Conservation (phyloP, 306 rosid species). For the Sindora glabra region DNA sequence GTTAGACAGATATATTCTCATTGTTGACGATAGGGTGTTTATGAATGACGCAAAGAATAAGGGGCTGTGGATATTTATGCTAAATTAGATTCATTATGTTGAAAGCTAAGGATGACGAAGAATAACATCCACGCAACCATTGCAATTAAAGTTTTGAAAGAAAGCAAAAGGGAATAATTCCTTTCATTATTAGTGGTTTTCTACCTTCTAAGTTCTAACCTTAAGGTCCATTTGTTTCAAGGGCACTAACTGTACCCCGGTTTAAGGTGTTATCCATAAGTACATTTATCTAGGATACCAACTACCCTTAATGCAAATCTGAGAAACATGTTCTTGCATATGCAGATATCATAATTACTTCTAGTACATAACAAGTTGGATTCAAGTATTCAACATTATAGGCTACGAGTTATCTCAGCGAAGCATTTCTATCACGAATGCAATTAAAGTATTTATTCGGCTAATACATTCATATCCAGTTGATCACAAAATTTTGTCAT, state of each 20-base stretch:
- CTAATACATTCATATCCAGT: no score
- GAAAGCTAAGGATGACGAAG: constrained; percentile 23
- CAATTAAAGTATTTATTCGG: no score
- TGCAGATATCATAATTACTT: neutral
- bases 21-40: neutral
- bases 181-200: constrained; percentile 1
- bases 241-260: constrained; percentile 13
- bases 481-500: no score
- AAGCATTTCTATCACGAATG: neutral
- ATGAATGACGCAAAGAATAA: constrained; percentile 8
- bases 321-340: constrained; percentile 40
- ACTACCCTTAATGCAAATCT: neutral
- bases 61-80: neutral
- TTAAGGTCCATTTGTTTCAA: constrained; percentile 16
- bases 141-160: constrained; percentile 15
- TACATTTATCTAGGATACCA: constrained; percentile 25
- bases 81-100: constrained; percentile 7
- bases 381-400: constrained; percentile 6
- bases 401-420: constrained; percentile 3
- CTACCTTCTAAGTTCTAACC: constrained; percentile 18
- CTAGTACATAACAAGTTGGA: constrained; percentile 14
- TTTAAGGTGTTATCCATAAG: constrained; percentile 20
- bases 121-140: constrained; percentile 12
- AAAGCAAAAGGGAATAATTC: constrained; percentile 26
- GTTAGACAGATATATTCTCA: no score